A percentile compares a stretch with the other conserved stretches of the same genome.
Evolutionary conservation across 371 early-diverging fungal species (phyloP).

Genomic region (Circinella umbellata): DNA sequence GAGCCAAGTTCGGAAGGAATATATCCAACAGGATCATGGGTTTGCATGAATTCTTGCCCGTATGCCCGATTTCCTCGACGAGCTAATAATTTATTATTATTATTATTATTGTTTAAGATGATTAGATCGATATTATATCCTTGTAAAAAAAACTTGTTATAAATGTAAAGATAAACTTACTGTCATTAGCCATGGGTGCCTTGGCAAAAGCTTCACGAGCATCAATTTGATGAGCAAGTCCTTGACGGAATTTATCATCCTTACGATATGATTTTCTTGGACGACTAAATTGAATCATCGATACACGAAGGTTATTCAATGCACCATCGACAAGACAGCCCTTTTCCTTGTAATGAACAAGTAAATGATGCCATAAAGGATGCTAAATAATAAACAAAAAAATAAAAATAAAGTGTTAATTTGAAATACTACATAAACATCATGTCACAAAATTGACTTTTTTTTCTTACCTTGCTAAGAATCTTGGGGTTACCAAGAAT

Average conservation of each 20-base stretch:
- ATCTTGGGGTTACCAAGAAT: conserved; percentile 98
- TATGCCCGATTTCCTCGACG: conserved; percentile 56
- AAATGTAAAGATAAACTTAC: conserved; percentile 13
- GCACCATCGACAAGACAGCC: conserved; percentile 95
- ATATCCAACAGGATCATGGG: conserved; percentile 63
- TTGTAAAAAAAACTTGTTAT: not conserved
- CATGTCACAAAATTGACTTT: not conserved
- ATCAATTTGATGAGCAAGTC: conserved; percentile 69
- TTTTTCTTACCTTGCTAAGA: conserved; percentile 68
- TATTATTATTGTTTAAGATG: not conserved
- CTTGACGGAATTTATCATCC: conserved; percentile 69
- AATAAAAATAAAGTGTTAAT: not conserved
- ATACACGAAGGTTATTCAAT: conserved; percentile 83
- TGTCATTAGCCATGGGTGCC: conserved; percentile 60
- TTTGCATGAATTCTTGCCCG: conserved; percentile 62
- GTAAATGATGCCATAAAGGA: conserved; percentile 95
- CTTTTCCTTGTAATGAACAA: conserved; percentile 92
- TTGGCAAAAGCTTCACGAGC: conserved; percentile 71
- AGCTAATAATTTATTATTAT: conserved; percentile 37
- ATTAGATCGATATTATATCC: not conserved
- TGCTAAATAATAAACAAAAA: conserved; percentile 50
- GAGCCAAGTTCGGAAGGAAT: conserved; percentile 64
- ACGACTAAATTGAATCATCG: conserved; percentile 84
- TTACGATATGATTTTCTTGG: conserved; percentile 70
- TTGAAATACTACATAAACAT: not conserved